Conservation (phyloP, 345 rosid genomes). For the Murraya koenigii region DNA sequence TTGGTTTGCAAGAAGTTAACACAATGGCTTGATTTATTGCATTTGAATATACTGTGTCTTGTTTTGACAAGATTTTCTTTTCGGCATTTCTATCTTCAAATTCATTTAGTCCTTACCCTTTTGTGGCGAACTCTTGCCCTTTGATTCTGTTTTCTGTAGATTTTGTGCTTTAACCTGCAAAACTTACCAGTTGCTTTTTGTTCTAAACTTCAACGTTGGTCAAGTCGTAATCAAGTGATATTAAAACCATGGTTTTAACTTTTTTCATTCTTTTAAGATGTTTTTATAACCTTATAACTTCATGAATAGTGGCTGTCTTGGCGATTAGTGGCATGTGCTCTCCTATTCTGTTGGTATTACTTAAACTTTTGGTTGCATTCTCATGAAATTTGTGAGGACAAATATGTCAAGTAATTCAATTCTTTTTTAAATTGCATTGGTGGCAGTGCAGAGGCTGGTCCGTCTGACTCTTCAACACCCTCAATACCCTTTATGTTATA, state of each 20-base stretch:
- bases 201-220: not conserved
- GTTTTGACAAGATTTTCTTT: not conserved
- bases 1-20: not conserved
- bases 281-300: not conserved
- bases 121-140: not conserved
- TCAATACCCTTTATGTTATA: constrained; percentile 37
- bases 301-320: not conserved
- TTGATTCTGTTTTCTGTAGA: not conserved
- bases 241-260: not conserved
- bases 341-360: not conserved
- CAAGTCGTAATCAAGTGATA: not conserved
- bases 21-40: not conserved
- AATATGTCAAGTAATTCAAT: not conserved
- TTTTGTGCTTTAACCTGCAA: not conserved
- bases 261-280: not conserved
- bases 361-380: not conserved
- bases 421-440: constrained; percentile 24
- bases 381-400: not conserved
- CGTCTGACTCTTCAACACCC: constrained; percentile 65
- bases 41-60: not conserved
- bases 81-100: not conserved
- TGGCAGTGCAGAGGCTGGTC: constrained; percentile 77
- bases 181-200: not conserved
- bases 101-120: not conserved
- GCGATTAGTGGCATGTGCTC: not conserved